phyloP scores from a whole-genome alignment of 345 rosid genomes.

The Acer campestre region DNA sequence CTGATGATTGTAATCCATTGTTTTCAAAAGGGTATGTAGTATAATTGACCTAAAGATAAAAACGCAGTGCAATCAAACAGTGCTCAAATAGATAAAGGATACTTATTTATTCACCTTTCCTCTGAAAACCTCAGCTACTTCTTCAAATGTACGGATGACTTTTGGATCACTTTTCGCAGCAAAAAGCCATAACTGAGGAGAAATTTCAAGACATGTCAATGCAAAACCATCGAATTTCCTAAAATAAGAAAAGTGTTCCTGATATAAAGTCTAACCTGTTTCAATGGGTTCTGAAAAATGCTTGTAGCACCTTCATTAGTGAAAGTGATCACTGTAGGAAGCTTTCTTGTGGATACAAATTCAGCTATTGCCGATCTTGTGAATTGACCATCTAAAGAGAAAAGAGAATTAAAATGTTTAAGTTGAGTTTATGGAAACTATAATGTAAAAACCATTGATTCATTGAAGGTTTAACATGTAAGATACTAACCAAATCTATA shows the following conservation, averaged over 20 bases:
- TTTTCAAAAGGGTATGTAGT: no score
- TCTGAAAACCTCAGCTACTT: conserved; percentile 10
- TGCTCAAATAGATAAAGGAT: background rate
- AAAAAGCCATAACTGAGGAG: conserved; percentile 18
- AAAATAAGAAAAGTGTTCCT: background rate
- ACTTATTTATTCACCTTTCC: conserved; percentile 8
- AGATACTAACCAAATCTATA: conserved; percentile 8
- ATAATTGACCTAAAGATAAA: no score
- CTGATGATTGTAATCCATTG: no score
- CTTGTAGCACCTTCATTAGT: background rate
- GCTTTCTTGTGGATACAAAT: conserved; percentile 1
- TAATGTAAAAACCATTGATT: background rate
- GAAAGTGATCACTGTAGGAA: background rate
- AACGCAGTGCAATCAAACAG: background rate
- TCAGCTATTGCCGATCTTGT: conserved; percentile 13
- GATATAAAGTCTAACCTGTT: conserved; percentile 16
- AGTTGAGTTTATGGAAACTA: background rate
- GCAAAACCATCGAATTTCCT: background rate
- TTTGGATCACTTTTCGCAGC: background rate
- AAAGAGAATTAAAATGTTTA: background rate
- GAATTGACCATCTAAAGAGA: conserved; percentile 19
- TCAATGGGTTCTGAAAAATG: conserved; percentile 9
- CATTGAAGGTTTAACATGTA: background rate
- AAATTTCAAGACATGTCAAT: background rate
- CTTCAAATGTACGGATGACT: conserved; percentile 7